A percentile compares a stretch with the other conserved stretches of the same genome.
These are phyloP conservation scores for Aspergillus glaucus DNA, from an alignment of 2,329 filamentous ascomycete species.

Conservation along the genomic window DNA sequence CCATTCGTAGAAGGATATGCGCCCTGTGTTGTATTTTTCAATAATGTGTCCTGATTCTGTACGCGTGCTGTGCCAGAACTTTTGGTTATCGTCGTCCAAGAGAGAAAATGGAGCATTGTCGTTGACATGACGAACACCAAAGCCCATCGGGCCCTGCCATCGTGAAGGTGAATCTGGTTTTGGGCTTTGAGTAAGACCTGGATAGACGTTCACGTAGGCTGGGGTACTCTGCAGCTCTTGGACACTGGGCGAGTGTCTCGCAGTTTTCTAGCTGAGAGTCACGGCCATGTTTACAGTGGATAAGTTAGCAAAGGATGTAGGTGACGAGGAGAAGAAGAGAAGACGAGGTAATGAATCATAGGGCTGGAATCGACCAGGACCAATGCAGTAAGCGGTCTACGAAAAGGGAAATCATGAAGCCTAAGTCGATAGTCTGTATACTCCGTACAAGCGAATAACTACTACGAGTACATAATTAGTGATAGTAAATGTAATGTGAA, in stretches of 20 bases:
- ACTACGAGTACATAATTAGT: too few relatives aligned
- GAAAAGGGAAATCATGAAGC: too few relatives aligned
- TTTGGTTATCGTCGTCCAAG: not conserved
- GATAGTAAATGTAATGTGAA: too few relatives aligned
- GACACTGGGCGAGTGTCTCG: not conserved
- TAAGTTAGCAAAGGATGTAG: too few relatives aligned
- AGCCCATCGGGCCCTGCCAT: not conserved
- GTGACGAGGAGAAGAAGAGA: too few relatives aligned
- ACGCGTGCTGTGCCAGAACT: not conserved
- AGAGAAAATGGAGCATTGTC: not conserved
- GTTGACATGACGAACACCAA: not conserved
- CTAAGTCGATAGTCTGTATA: too few relatives aligned
- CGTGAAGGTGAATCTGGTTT: not conserved
- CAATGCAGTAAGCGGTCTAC: too few relatives aligned
- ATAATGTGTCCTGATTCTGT: not conserved
- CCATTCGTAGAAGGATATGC: not conserved
- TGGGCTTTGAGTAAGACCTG: not conserved
- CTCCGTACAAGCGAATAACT: too few relatives aligned
- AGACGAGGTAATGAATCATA: too few relatives aligned
- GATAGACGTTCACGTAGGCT: not conserved
- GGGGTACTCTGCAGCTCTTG: not conserved
- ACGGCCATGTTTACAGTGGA: not conserved
- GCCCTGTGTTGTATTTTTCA: not conserved
- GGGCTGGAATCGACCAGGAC: too few relatives aligned
- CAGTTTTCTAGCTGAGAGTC: not conserved